Base-by-base conservation (phyloP, 2,329 filamentous ascomycete species). In the Neobulgaria alba region DNA sequence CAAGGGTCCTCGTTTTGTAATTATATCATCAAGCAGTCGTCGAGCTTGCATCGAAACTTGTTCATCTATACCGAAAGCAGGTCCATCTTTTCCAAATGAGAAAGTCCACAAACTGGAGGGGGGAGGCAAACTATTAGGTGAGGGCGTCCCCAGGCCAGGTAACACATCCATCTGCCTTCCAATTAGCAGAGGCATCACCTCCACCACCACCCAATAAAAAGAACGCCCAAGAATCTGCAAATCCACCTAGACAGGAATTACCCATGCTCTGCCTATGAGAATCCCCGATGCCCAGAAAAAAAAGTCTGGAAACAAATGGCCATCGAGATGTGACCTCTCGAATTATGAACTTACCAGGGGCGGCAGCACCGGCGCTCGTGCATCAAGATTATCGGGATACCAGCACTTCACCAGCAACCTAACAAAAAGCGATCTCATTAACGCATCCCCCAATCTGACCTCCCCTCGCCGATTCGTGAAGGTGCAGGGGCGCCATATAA, bases 361-460 rank as follows among this genome's bases (percentile, higher is more conserved):
- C 31, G 31, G 38, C 12, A 40, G 21, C 10, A 20, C 31, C 5
- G 31, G 17, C 16, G 16, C 8, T 23, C 14, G 31, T 10, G 9
- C 3, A 3, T 29, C 32, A 7, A 7, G 12, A 29, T 17, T 20
- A 33, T 41, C 19, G 26, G 36, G 36, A 20, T 38, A 19, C 15
- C 29, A 38, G n/a, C 49, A 50, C 26, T 48, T 48, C 8, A 46
- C 41, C 4, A 37, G 16, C 8, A 46, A 19, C 17, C 45, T 46
- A 35, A 26, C 23, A 17, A 5, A 19, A 9, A 31, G 15, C 42
- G 14, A 41, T 33, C 17, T n/a, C 15, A 20, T 17, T 21, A 9
- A n/a, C 16, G 12, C n/a, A 20, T 2, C 12, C 23, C 23, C 7
- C 23, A 26, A 7, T 12, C 23, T 12, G 23, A 26, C 23, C 23